phyloP scores from a whole-genome alignment of 139 green algal genomes.

The Protoeuglena noctilucae region DNA sequence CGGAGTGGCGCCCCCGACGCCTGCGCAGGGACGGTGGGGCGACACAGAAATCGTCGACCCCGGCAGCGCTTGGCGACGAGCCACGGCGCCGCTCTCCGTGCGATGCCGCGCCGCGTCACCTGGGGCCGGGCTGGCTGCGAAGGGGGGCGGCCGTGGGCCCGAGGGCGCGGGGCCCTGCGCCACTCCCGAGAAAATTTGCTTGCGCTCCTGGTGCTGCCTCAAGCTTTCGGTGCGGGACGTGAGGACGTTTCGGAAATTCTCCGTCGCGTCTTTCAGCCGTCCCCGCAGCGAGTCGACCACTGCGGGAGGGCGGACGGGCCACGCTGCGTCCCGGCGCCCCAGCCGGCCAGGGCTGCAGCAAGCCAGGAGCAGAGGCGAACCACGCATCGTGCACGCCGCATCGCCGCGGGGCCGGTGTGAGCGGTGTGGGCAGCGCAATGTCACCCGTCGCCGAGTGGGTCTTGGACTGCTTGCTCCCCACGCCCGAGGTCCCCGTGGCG shows the following conservation, averaged over 20 bases:
- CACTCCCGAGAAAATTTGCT: constrained; percentile 64
- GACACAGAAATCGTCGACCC: too few species aligned
- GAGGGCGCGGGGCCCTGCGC: not conserved
- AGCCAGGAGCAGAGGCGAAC: too few species aligned
- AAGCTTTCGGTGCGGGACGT: constrained; percentile 76
- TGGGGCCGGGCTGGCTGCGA: not conserved
- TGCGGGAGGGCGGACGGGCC: not conserved
- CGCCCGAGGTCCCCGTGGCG: constrained; percentile 12
- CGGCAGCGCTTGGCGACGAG: too few species aligned
- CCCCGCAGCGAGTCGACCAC: constrained; percentile 66
- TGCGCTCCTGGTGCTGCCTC: constrained; percentile 57
- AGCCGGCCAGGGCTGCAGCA: not conserved
- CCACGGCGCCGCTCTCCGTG: too few species aligned
- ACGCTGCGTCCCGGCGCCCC: not conserved
- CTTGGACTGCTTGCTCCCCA: constrained; percentile 56
- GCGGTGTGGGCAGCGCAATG: too few species aligned
- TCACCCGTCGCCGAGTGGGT: constrained; percentile 73
- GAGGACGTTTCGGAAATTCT: constrained; percentile 88
- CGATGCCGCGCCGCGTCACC: not conserved
- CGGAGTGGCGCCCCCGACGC: not conserved
- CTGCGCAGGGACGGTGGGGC: too few species aligned
- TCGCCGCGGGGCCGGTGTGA: too few species aligned
- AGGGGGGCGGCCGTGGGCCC: not conserved
- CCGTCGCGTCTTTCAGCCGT: constrained; percentile 67
- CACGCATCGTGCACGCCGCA: too few species aligned